Base-by-base conservation (phyloP, 2,329 filamentous ascomycete genomes). In the Fusarium redolens region DNA sequence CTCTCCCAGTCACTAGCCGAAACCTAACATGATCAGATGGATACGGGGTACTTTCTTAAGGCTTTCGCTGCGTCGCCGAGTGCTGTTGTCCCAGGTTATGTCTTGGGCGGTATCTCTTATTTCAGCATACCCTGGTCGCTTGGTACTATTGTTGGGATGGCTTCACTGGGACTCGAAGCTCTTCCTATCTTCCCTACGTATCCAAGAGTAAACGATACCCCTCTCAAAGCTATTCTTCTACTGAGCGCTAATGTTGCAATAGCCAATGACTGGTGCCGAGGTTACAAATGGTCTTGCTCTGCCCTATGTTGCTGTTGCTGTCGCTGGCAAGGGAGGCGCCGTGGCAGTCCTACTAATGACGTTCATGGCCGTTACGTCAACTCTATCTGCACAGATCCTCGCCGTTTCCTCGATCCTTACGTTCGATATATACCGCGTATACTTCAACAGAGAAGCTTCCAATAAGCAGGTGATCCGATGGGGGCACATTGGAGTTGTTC, bases 341-440 rank as follows among this genome's bases (percentile, higher is more conserved):
- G 54, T 57, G 1, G 54, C 54, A 0, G 40, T 57, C 5, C 14
- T 57, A 0, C 22, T 57, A 0, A 57, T 57, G 40, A 57, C 40
- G 0, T 57, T 57, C 2, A 57, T 57, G 54, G 54, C 54, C 2
- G 54, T 48, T 2, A 93, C 91, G 0, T 87, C 85, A 0, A 87
- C 86, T 0, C 80, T 87, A 7, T 86, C 84, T 0, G 86, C 86
- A 3, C 86, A 88, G 45, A 83, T 88, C 4, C 87, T 88, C 43
- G 85, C 86, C 1, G 85, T 87, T 1, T 86, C 84, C 5, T 87
- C 85, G 0, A 88, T 88, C 50, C 83, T 88, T 37, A 85, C 83
- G 40, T 89, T 88, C 54, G 86, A 88, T 51, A 85, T 88, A 3
- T 88, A 88, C 70, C 81, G 85, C 0, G 83, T 83, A 13, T 88